Evolutionary conservation across 805 yeast species (phyloP).

Genomic region (Ogataea minuta): DNA sequence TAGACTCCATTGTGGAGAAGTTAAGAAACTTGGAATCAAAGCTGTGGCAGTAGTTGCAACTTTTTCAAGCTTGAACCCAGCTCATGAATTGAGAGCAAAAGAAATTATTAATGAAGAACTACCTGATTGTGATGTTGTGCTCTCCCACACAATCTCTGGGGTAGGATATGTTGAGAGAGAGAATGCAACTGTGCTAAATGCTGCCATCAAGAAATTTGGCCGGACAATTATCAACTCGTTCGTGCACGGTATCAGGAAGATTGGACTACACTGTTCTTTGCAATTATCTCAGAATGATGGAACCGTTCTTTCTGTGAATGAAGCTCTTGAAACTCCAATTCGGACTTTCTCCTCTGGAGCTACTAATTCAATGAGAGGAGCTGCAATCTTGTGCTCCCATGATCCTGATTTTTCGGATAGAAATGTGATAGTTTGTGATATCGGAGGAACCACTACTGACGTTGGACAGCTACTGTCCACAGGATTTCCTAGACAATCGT

Average conservation of each 20-base stretch:
- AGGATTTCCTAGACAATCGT: slow-evolving; percentile 11
- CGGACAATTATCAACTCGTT: slow-evolving; percentile 6
- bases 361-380: slow-evolving; percentile 11
- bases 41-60: slow-evolving; percentile 9
- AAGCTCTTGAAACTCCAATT: slow-evolving; percentile 9
- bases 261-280: slow-evolving; percentile 7
- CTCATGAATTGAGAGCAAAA: slow-evolving; percentile 5
- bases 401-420: slow-evolving; percentile 6
- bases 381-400: slow-evolving; percentile 7
- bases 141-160: slow-evolving; percentile 7
- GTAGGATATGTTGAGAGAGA: slow-evolving; percentile 9
- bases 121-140: slow-evolving; percentile 8
- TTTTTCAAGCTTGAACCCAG: slow-evolving; percentile 5
- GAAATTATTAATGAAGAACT: slow-evolving; percentile 4
- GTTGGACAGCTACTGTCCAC: slow-evolving; percentile 6
- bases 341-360: slow-evolving; percentile 10
- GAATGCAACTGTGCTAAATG: slow-evolving; percentile 8
- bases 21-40: slow-evolving; percentile 1
- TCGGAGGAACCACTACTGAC: slow-evolving; percentile 11
- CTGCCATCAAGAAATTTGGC: slow-evolving; percentile 8
- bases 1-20: slow-evolving; percentile 2
- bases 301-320: slow-evolving; percentile 5
- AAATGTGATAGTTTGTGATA: slow-evolving; percentile 10
- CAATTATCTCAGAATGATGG: slow-evolving; percentile 9
- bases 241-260: slow-evolving; percentile 3